A percentile compares a stretch with the other conserved stretches of the same genome.
Evolutionary conservation across 1,139 yeast genomes (phyloP).

Genomic region (Lipomyces yarrowii): DNA sequence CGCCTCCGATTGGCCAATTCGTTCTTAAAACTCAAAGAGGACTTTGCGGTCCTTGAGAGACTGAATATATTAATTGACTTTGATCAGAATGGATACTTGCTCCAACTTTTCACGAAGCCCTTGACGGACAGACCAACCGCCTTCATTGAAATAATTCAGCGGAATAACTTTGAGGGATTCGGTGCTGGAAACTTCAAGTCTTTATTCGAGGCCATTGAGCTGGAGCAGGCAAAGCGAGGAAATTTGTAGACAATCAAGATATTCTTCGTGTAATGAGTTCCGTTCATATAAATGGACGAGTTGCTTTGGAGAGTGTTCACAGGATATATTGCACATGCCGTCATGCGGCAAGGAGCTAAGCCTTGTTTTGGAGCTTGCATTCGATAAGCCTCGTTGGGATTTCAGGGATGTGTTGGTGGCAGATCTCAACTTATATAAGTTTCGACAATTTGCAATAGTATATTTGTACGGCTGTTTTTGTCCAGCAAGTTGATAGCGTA

Average conservation of each 20-base stretch:
- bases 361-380: too few species aligned
- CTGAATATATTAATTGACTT: constrained; percentile 70
- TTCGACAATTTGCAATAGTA: too few species aligned
- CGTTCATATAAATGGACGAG: too few species aligned
- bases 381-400: too few species aligned
- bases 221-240: constrained; percentile 44
- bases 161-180: constrained; percentile 77
- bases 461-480: too few species aligned
- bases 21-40: constrained; percentile 52
- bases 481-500: too few species aligned
- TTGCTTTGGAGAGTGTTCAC: too few species aligned
- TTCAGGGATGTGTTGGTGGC: too few species aligned
- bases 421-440: too few species aligned
- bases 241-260: constrained; percentile 34
- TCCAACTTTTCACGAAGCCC: constrained; percentile 73
- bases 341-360: too few species aligned
- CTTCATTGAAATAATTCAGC: constrained; percentile 76
- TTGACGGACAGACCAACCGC: constrained; percentile 70
- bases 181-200: constrained; percentile 88
- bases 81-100: constrained; percentile 64
- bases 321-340: too few species aligned
- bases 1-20: constrained; percentile 48
- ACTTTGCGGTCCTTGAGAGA: constrained; percentile 48
- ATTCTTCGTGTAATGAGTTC: too few species aligned
- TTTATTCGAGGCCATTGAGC: constrained; percentile 68